phyloP scores from a whole-genome alignment of 2,329 filamentous ascomycete species.

The Plenodomus lindquistii region DNA sequence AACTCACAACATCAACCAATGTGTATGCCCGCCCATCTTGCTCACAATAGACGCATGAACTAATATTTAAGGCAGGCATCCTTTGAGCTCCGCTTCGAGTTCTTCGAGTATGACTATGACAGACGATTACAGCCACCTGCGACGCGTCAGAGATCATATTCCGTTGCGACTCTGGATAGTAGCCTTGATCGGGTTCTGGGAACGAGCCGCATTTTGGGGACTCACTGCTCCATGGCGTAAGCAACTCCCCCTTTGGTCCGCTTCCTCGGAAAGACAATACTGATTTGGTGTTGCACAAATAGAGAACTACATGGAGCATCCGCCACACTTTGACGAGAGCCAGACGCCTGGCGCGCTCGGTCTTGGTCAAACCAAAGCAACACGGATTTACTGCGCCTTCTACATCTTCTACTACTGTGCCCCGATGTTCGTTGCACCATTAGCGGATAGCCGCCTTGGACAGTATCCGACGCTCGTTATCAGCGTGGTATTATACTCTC shows the following conservation, averaged over 20 bases:
- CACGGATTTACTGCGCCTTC: conserved; percentile 60
- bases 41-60: not conserved
- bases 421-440: conserved; percentile 40
- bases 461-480: conserved; percentile 44
- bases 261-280: conserved; percentile 8
- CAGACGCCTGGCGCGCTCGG: conserved; percentile 42
- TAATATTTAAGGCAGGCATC: conserved; percentile 1
- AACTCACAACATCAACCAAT: conserved; percentile 1
- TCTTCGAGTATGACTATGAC: conserved; percentile 4
- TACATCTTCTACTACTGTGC: conserved; percentile 55
- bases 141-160: conserved; percentile 26
- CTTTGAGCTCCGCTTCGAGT: conserved; percentile 5
- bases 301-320: conserved; percentile 53
- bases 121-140: conserved; percentile 9
- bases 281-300: not conserved
- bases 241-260: not conserved
- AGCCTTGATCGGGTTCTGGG: conserved; percentile 30
- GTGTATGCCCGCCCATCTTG: not conserved
- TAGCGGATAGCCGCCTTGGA: conserved; percentile 47
- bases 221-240: conserved; percentile 3
- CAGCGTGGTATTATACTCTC: conserved; percentile 33
- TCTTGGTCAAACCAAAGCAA: conserved; percentile 48
- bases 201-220: conserved; percentile 36
- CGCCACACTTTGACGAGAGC: conserved; percentile 19
- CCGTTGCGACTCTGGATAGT: conserved; percentile 31